These are phyloP conservation scores for Lanmaoa pseudosensibilis DNA, from an alignment of 768 basidiomycete genomes.

Conservation along the genomic window DNA sequence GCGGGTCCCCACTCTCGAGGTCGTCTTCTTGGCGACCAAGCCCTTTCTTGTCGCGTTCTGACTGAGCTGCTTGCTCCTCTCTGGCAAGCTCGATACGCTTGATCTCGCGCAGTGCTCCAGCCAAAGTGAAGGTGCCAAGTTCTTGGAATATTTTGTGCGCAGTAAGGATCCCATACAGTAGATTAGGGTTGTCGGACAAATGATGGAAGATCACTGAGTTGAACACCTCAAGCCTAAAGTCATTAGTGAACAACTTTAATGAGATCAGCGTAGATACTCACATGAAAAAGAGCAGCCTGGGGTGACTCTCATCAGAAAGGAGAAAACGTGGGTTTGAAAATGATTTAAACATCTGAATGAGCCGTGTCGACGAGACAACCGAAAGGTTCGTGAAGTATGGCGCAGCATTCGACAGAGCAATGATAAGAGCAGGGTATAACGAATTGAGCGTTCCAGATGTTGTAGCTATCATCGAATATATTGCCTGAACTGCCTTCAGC, in stretches of 20 bases:
- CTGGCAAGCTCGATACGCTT: constrained; percentile 68
- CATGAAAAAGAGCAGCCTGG: constrained; percentile 90
- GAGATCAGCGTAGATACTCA: constrained; percentile 34
- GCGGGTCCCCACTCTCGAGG: constrained; percentile 27
- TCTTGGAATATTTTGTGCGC: constrained; percentile 86
- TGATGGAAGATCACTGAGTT: constrained; percentile 81
- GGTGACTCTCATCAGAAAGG: constrained; percentile 92
- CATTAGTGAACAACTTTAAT: neutral
- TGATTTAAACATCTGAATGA: constrained; percentile 87
- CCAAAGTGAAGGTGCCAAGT: constrained; percentile 88
- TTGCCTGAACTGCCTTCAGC: constrained; percentile 50
- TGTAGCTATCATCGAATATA: constrained; percentile 88
- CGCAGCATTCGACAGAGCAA: constrained; percentile 84
- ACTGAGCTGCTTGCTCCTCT: constrained; percentile 57
- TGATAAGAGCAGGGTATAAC: constrained; percentile 89
- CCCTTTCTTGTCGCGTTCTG: constrained; percentile 26
- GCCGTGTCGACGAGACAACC: constrained; percentile 75
- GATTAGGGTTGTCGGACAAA: constrained; percentile 79
- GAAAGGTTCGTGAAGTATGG: constrained; percentile 83
- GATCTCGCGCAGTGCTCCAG: constrained; percentile 83
- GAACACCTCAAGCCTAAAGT: constrained; percentile 81
- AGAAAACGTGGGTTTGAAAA: constrained; percentile 90
- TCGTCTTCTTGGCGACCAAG: constrained; percentile 19
- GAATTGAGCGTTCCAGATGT: constrained; percentile 80
- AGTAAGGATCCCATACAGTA: constrained; percentile 83